Percentiles rank a stretch among this genome's conserved stretches.
phyloP scores from a whole-genome alignment of 1,284 basidiomycete species.

The Coniferiporia weirii region DNA sequence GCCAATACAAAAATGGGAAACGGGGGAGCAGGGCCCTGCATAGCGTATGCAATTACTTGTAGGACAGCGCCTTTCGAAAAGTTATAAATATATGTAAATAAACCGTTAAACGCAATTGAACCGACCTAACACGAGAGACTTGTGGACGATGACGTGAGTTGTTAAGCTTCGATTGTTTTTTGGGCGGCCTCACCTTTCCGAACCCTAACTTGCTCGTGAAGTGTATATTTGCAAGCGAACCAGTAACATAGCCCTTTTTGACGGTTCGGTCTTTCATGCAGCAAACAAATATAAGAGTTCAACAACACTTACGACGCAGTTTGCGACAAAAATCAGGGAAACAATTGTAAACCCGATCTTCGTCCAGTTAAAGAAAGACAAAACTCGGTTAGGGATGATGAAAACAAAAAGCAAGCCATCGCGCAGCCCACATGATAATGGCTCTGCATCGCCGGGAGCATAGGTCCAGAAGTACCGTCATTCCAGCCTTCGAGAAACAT shows the following conservation, averaged over 20 bases:
- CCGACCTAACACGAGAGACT: neutral
- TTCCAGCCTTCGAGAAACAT: slow-evolving; percentile 8
- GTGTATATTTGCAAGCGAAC: slow-evolving; percentile 1
- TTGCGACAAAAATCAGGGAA: slow-evolving; percentile 2
- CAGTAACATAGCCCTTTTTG: neutral
- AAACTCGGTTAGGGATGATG: neutral
- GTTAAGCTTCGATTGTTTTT: neutral
- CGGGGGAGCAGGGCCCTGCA: slow-evolving; percentile 4
- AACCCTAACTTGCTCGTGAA: slow-evolving; percentile 1
- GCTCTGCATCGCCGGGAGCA: slow-evolving; percentile 1
- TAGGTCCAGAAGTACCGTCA: slow-evolving; percentile 3
- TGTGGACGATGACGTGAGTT: neutral
- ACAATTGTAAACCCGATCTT: slow-evolving; percentile 3
- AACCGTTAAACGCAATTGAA: neutral
- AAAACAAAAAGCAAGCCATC: neutral
- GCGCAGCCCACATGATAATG: slow-evolving; percentile 2
- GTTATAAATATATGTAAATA: neutral
- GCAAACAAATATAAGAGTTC: neutral
- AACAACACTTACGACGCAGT: neutral
- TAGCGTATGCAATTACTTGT: neutral
- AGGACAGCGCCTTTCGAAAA: neutral
- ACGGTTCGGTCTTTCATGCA: neutral
- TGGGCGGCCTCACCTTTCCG: neutral
- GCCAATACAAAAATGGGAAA: neutral
- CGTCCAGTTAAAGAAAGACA: neutral